These are phyloP conservation scores for Trichoderma brevicompactum DNA, from an alignment of 2,329 filamentous ascomycete species.

Conservation along the genomic window DNA sequence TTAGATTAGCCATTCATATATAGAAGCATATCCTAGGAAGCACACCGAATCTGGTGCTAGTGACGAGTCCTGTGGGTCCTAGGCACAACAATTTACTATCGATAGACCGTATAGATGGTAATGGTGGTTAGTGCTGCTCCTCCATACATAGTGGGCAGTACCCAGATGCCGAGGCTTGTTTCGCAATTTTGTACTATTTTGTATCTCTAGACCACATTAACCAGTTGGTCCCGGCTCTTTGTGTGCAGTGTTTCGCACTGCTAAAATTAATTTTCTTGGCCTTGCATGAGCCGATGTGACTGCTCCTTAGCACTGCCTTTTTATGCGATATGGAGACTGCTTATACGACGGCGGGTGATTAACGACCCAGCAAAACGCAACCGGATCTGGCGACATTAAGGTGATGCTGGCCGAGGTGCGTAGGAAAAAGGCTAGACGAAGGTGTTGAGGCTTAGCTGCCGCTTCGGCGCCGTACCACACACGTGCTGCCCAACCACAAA, in stretches of 20 bases:
- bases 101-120: not conserved
- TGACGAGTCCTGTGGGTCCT: not conserved
- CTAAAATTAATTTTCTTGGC: not conserved
- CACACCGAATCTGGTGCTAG: not conserved
- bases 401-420: not conserved
- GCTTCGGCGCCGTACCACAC: constrained; percentile 1
- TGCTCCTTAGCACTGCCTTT: not conserved
- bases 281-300: not conserved
- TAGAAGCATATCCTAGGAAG: not conserved
- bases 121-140: not conserved
- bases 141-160: not conserved
- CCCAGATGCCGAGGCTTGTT: not conserved
- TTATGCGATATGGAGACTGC: not conserved
- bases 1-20: not conserved
- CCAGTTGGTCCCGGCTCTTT: not conserved
- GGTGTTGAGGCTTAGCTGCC: constrained; percentile 10
- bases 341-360: not conserved
- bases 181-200: not conserved
- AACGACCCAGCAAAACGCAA: not conserved
- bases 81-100: not conserved
- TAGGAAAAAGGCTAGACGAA: not conserved
- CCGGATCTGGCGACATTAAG: constrained; percentile 8
- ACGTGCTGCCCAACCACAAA: constrained; percentile 11
- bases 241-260: not conserved
- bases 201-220: not conserved